Evolutionary conservation across 1,284 basidiomycete species (phyloP), one percentile per base, ranked within the genome.

Genomic region (Malassezia equina): DNA sequence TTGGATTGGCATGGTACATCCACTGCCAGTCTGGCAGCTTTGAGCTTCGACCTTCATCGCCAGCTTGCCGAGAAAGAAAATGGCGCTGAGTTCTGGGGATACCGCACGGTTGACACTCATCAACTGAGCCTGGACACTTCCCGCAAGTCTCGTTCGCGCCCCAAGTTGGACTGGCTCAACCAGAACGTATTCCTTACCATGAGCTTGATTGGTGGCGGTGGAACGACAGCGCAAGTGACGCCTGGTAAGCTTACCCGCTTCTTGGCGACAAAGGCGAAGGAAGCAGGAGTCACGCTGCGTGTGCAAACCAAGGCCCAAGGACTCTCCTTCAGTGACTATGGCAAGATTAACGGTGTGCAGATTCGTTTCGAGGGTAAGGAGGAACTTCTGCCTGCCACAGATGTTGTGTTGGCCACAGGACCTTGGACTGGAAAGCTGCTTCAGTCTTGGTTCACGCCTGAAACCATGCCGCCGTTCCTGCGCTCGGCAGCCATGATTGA

Each of bases 31-130:
- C 78, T 93, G 17, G 85, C 85, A 5, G 77, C 81, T 39, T 79
- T 91, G 42, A 89, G 87, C 6, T 94, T 86, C 71, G 69, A 78
- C 7, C 83, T 94, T 63, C 90, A 94, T 72, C 80, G 83, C 59
- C 80, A 81, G 41, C 81, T 95, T 8, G 86, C 90, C 0, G 76
- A 83, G 49, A 79, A 85, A 64, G 83, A 86, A 71, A 59, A 58
- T 21, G 90, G 90, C 0, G 76, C 78, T 17, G 78, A 83, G 41
- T 78, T 83, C 23, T 94, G 88, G 89, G 88, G 88, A 0, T 94
- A 88, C 80, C 79, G 90, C 77, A 81, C 76, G 79, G 76, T 81
- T 8, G 78, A 80, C 34, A 68, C 64, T 13, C 62, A 61, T 58
- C 62, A 66, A 36, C 56, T 68, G 45, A 55, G 59, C 28, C 36